Conservation (phyloP, 441 rosid species). For the Manihot esculenta region DNA sequence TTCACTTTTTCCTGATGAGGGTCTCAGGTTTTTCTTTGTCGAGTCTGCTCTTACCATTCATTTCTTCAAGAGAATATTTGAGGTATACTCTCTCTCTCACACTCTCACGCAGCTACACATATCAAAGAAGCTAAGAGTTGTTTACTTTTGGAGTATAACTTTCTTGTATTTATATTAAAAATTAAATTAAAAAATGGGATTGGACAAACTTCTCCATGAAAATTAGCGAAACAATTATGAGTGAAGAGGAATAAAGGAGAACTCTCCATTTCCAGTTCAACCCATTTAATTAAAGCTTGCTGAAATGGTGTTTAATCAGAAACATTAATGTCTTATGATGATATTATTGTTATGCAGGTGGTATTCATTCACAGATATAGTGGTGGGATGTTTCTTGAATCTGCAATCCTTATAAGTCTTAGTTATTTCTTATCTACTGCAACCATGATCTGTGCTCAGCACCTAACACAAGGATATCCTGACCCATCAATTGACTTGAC, state of each 20-base stretch:
- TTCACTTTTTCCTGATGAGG: slow-evolving; percentile 40
- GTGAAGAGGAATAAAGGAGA: no score
- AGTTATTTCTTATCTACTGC: slow-evolving; percentile 43
- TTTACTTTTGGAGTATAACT: no score
- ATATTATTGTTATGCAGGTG: slow-evolving; percentile 34
- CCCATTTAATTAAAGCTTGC: no score
- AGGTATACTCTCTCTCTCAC: slow-evolving; percentile 37
- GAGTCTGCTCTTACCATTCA: slow-evolving; percentile 57
- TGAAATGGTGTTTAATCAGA: no score
- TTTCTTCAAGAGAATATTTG: slow-evolving; percentile 74
- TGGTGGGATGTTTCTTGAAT: slow-evolving; percentile 44
- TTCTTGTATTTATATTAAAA: no score
- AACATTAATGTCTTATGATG: no score
- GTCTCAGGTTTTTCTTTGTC: slow-evolving; percentile 51
- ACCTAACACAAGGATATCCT: slow-evolving; percentile 33
- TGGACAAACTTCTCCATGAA: no score
- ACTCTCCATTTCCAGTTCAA: no score
- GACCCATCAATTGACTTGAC: slow-evolving; percentile 50
- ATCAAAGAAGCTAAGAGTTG: no score
- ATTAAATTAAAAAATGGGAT: no score
- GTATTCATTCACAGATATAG: slow-evolving; percentile 65
- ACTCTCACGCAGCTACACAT: no score
- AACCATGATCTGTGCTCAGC: slow-evolving; percentile 50
- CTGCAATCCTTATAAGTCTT: slow-evolving; percentile 32
- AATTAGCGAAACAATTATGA: no score